Evolutionary conservation across 2,329 filamentous ascomycete species (phyloP), one percentile per base, ranked within the genome.

Genomic region (Cladosporium oxysporum): DNA sequence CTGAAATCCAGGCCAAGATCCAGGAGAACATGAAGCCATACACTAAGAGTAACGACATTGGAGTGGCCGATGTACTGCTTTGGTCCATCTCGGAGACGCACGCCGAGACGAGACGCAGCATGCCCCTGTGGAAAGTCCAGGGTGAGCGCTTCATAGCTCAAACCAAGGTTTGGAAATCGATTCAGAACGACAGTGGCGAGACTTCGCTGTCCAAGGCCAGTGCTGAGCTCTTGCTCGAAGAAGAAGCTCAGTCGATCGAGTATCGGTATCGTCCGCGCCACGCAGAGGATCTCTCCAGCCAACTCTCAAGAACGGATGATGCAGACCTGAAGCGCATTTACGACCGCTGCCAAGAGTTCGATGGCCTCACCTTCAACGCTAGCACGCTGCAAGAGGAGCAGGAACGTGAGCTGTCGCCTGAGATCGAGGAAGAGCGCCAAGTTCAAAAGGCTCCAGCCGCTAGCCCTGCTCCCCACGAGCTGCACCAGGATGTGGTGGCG

Each of bases 361-460:
- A 69, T 11, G 29, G 67, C n/a, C 63, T 72, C 1, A 26, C 61
- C 7, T 71, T 71, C 66, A 59, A 61, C 0, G 59, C 68, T 0
- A 77, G 79, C 0, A 76, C 77, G 0, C 75, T 90, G 0, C 77
- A 85, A 2, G 88, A 91, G 70, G 90, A 92, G 66, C 88, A 91
- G 69, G 89, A 92, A 71, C 81, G 89, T 0, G 90, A 91, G 68
- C 78, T 92, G 0, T 81, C 86, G 0, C 87, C 87, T 0, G 89
- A 92, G 67, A 82, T 85, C 0, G 86, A 91, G 69, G 76, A 83
- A 29, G 86, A 91, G 70, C 78, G 82, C 0, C 77, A 90, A 58
- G 62, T 71, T 0, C 79, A 90, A 68, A 79, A 78, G 1, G 84
- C 87, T 0, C 71, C 74, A 0, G 65, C 74, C 0, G 78, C 79